phyloP scores from a whole-genome alignment of 2,329 filamentous ascomycete genomes.

The Penicillium sp. region DNA sequence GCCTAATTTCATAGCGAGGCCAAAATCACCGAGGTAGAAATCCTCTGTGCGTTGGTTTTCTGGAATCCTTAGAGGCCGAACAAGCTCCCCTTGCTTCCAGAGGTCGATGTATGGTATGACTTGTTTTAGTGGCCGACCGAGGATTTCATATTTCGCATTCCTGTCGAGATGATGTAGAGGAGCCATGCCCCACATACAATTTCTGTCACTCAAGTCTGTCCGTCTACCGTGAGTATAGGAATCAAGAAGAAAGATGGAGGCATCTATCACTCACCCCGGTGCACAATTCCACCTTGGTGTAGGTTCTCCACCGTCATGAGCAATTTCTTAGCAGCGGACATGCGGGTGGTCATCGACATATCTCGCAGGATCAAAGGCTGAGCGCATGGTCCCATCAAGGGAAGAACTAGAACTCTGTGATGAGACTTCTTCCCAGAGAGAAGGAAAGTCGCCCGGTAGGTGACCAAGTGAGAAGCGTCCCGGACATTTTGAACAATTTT shows the following conservation, averaged over 20 bases:
- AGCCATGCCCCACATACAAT: constrained; percentile 29
- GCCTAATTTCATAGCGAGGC: constrained; percentile 22
- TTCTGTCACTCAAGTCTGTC: constrained; percentile 26
- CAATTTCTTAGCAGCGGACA: constrained; percentile 29
- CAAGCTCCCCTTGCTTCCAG: constrained; percentile 26
- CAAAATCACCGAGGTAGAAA: constrained; percentile 31
- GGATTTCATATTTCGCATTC: constrained; percentile 15
- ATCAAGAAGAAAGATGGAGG: too few relatives aligned
- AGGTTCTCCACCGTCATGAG: constrained; percentile 23
- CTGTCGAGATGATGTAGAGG: constrained; percentile 21
- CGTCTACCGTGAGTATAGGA: neutral
- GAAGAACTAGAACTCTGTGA: neutral
- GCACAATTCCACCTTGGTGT: constrained; percentile 26
- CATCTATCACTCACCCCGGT: constrained; percentile 26
- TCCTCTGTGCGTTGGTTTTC: constrained; percentile 21
- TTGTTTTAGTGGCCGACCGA: constrained; percentile 21
- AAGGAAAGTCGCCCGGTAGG: neutral
- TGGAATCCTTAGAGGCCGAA: constrained; percentile 18
- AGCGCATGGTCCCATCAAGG: neutral
- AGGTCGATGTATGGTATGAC: constrained; percentile 20
- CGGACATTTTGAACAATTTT: constrained; percentile 16
- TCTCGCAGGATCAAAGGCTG: neutral
- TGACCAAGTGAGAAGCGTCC: constrained; percentile 6
- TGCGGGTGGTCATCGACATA: constrained; percentile 20
- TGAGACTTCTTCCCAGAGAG: neutral